Conservation (phyloP, 2,329 filamentous ascomycete species). For the Nemania sp. region DNA sequence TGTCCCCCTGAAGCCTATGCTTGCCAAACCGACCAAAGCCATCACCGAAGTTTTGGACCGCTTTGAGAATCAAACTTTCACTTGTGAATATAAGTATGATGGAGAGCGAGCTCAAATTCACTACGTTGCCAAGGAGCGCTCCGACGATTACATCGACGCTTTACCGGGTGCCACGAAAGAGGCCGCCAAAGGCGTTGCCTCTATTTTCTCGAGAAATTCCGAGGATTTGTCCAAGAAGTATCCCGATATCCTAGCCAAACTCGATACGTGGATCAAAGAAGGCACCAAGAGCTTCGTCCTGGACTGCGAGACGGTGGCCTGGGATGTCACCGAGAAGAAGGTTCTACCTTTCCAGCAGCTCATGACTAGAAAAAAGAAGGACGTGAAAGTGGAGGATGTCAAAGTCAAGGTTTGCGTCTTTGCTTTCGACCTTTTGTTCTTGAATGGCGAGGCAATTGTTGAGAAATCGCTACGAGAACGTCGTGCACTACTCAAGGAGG, state of each 20-base stretch:
- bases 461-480: conserved; percentile 85
- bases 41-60: conserved; percentile 97
- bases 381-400: conserved; percentile 92
- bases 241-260: conserved; percentile 87
- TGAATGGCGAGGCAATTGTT: conserved; percentile 89
- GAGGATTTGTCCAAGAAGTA: conserved; percentile 98
- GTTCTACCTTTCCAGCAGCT: conserved; percentile 96
- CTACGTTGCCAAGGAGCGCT: conserved; percentile 83
- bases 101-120: conserved; percentile 98
- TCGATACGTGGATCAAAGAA: conserved; percentile 85
- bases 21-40: conserved; percentile 97
- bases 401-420: conserved; percentile 98
- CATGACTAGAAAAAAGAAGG: conserved; percentile 97
- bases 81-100: conserved; percentile 99
- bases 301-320: conserved; percentile 97
- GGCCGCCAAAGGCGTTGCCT: conserved; percentile 73
- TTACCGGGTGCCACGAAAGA: conserved; percentile 66
- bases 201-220: conserved; percentile 96
- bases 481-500: conserved; percentile 71
- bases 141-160: conserved; percentile 68
- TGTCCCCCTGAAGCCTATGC: conserved; percentile 95
- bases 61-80: conserved; percentile 93
- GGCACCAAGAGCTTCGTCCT: conserved; percentile 94
- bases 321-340: conserved; percentile 94
- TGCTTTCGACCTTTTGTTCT: conserved; percentile 90